phyloP scores from a whole-genome alignment of 202 grass and related monocot genomes.

The Schoenoplectus tabernaemontani region DNA sequence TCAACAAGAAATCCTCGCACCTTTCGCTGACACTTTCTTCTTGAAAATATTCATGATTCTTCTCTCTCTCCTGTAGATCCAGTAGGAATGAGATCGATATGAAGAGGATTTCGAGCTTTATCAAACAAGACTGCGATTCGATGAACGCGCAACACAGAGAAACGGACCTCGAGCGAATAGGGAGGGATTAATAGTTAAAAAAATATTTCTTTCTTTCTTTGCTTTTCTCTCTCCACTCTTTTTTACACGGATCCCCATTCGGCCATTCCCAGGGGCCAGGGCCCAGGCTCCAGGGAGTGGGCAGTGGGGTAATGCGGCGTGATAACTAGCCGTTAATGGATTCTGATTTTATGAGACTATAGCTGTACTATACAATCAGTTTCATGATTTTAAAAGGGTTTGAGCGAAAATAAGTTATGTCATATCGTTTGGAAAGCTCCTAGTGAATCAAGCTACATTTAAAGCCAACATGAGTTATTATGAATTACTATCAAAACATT shows the following conservation, averaged over 20 bases:
- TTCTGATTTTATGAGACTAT: not conserved
- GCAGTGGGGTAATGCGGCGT: not conserved
- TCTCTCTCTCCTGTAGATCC: conserved; percentile 8
- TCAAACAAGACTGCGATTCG: conserved; percentile 10
- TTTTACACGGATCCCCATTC: not conserved
- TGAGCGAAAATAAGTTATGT: too few species aligned
- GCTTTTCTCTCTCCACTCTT: not conserved
- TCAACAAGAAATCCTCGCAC: conserved; percentile 8
- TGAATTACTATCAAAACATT: too few species aligned
- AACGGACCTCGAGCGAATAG: not conserved
- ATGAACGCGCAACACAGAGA: not conserved
- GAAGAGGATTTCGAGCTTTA: not conserved
- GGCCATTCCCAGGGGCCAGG: too few species aligned
- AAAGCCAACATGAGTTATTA: too few species aligned
- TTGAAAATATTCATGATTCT: conserved; percentile 84
- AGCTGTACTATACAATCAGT: not conserved
- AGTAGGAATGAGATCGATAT: not conserved
- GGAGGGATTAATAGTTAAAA: not conserved
- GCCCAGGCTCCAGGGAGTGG: not conserved
- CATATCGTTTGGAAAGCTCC: too few species aligned
- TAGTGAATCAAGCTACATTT: too few species aligned
- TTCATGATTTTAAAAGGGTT: too few species aligned
- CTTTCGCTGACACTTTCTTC: conserved; percentile 73
- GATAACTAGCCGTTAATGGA: conserved; percentile 13
- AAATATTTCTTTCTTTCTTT: not conserved